Conservation (phyloP, 1,139 yeast species). For the Suhomyces coccinellae region DNA sequence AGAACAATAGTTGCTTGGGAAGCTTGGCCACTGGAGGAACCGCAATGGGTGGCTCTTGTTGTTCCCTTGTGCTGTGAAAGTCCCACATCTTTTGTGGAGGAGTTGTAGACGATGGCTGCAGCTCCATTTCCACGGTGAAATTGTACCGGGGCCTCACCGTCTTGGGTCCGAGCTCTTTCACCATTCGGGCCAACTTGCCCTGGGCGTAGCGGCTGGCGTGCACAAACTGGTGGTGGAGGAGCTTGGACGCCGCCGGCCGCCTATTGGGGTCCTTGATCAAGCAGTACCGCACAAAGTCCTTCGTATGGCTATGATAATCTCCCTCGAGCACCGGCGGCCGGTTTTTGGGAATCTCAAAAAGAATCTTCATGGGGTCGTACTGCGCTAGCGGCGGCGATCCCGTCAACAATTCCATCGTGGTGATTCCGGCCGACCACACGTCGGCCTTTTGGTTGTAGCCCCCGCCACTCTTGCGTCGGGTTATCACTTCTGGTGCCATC, state of each 20-base stretch:
- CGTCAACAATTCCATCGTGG: constrained; percentile 70
- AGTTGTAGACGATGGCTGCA: not conserved
- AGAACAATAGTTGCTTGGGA: constrained; percentile 24
- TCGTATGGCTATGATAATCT: constrained; percentile 48
- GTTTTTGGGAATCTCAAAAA: constrained; percentile 68
- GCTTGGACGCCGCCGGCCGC: constrained; percentile 49
- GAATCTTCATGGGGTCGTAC: constrained; percentile 71
- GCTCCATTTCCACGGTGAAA: constrained; percentile 1
- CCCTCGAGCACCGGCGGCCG: constrained; percentile 62
- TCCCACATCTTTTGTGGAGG: constrained; percentile 4
- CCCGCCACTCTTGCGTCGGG: constrained; percentile 57
- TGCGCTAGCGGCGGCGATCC: constrained; percentile 74
- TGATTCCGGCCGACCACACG: constrained; percentile 86
- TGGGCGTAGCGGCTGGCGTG: constrained; percentile 18
- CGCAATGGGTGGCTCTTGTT: not conserved
- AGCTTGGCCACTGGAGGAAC: not conserved
- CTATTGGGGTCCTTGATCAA: constrained; percentile 55
- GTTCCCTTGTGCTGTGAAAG: not conserved
- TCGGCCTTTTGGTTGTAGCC: constrained; percentile 83
- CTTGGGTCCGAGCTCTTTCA: constrained; percentile 6
- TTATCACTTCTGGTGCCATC: constrained; percentile 91
- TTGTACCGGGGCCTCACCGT: constrained; percentile 12
- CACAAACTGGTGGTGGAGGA: constrained; percentile 51
- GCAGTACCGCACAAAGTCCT: constrained; percentile 62
- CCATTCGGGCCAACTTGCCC: constrained; percentile 11